These are phyloP conservation scores for Flaveria floridana DNA, from an alignment of 140 eudicot species.

Conservation along the genomic window DNA sequence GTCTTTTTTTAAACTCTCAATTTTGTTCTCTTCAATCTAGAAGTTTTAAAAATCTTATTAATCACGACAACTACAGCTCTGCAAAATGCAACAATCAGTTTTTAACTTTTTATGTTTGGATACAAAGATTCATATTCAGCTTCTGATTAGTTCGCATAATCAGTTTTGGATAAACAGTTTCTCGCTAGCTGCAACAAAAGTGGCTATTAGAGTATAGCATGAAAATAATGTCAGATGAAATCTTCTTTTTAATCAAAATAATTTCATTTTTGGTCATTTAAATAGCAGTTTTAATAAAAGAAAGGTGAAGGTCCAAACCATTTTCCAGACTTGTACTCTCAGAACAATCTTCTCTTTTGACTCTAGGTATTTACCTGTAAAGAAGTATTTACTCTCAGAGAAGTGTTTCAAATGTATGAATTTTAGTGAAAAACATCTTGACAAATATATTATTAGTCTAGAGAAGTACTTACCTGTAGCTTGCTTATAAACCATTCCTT, in stretches of 20 bases:
- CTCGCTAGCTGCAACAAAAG: not conserved
- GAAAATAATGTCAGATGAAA: not conserved
- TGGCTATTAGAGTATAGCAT: not conserved
- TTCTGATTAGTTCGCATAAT: not conserved
- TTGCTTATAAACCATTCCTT: conserved; percentile 64
- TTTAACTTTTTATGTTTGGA: not conserved
- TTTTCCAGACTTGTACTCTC: no score
- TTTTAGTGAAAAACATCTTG: no score
- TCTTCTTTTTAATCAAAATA: not conserved
- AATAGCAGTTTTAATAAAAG: not conserved
- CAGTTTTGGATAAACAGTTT: not conserved
- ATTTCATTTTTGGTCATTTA: not conserved
- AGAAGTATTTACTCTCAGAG: no score
- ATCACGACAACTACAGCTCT: not conserved
- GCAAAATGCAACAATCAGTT: not conserved
- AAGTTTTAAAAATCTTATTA: conserved; percentile 24
- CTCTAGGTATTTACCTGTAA: conserved; percentile 10
- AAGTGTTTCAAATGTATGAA: no score
- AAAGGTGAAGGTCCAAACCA: no score
- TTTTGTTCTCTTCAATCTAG: conserved; percentile 40
- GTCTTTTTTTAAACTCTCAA: no score
- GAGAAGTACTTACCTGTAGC: no score
- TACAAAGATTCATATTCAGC: not conserved
- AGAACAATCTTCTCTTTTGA: no score
- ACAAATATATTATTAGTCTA: no score